A percentile compares a stretch with the other conserved stretches of the same genome.
Evolutionary conservation across 1,284 basidiomycete species (phyloP).

Genomic region (Moesziomyces globuligerus): DNA sequence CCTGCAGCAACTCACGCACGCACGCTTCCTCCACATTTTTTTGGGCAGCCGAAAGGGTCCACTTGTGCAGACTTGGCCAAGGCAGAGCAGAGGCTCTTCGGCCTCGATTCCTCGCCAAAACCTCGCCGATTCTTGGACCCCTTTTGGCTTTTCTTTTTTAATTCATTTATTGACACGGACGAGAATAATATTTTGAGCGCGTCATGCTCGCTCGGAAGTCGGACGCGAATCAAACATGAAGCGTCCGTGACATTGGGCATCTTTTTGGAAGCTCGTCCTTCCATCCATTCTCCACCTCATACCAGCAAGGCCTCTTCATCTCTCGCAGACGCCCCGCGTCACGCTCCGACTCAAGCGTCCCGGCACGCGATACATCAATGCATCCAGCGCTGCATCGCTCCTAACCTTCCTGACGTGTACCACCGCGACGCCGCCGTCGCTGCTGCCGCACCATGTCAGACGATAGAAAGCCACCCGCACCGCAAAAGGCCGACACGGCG

Average conservation of each 20-base stretch:
- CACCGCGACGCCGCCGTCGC: too few species aligned
- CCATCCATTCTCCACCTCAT: background rate
- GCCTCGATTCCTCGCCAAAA: too few species aligned
- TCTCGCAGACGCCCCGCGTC: too few species aligned
- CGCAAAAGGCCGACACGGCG: conserved; percentile 1
- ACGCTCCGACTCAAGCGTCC: too few species aligned
- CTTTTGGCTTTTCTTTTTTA: background rate
- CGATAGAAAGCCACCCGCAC: conserved; percentile 9
- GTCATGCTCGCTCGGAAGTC: conserved; percentile 5
- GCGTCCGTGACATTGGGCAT: background rate
- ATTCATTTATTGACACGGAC: background rate
- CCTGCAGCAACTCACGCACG: background rate
- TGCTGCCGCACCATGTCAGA: conserved; percentile 10
- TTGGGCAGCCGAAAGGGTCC: too few species aligned
- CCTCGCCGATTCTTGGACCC: too few species aligned
- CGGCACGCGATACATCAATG: too few species aligned
- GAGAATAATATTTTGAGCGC: background rate
- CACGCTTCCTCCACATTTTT: background rate
- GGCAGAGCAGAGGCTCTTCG: too few species aligned
- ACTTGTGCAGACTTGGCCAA: too few species aligned
- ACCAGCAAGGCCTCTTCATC: too few species aligned
- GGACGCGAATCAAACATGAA: background rate
- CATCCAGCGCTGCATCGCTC: background rate
- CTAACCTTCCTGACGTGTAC: background rate
- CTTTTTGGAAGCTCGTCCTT: background rate